A percentile compares a stretch with the other conserved stretches of the same genome.
phyloP scores from a whole-genome alignment of 2,329 filamentous ascomycete genomes.

The Rutstroemia sp. region DNA sequence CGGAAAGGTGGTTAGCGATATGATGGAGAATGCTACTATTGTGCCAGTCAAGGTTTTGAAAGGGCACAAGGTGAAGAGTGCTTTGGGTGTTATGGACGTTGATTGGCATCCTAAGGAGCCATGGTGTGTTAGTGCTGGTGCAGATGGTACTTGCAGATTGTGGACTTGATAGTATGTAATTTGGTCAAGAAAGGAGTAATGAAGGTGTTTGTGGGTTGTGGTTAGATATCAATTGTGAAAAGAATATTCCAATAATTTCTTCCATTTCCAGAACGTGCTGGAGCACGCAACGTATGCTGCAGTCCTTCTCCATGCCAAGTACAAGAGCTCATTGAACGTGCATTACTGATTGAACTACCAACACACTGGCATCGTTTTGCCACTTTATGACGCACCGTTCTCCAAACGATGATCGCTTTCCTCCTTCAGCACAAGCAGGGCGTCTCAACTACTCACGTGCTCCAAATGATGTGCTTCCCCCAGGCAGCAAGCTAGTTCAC shows the following conservation, averaged over 20 bases:
- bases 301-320: neutral
- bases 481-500: too few relatives aligned
- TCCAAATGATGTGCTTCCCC: too few relatives aligned
- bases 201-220: constrained; percentile 4
- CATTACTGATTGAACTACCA: too few relatives aligned
- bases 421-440: too few relatives aligned
- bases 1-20: constrained; percentile 86
- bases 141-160: constrained; percentile 84
- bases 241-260: neutral
- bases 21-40: constrained; percentile 94
- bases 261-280: neutral
- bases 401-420: too few relatives aligned
- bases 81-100: constrained; percentile 84
- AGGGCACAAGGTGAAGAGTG: constrained; percentile 79
- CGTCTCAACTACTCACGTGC: too few relatives aligned
- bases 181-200: constrained; percentile 5
- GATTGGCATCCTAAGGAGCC: constrained; percentile 95
- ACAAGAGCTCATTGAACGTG: neutral
- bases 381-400: too few relatives aligned
- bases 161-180: constrained; percentile 55
- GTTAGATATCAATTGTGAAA: constrained; percentile 8
- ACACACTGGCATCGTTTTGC: too few relatives aligned
- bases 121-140: constrained; percentile 90
- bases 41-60: constrained; percentile 91
- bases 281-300: neutral